Conservation (phyloP, 73 alveolate species). For the Loxodes magnus region DNA sequence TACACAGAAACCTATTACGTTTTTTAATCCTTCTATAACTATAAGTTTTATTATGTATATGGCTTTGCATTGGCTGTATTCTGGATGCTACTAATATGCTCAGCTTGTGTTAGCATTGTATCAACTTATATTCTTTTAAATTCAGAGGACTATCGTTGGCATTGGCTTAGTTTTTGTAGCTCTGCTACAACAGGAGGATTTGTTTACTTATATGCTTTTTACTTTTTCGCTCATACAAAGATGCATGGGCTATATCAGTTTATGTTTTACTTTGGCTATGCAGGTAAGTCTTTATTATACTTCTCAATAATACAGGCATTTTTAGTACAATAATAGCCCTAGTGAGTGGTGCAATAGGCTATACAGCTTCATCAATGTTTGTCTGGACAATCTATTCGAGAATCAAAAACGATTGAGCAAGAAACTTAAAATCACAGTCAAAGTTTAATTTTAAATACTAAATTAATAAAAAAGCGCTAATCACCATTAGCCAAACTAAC, state of each 20-base stretch:
- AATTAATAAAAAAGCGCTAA: no score
- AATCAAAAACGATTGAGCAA: constrained; percentile 3
- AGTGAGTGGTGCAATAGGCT: constrained; percentile 11
- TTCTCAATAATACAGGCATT: no score
- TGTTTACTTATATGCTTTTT: constrained; percentile 7
- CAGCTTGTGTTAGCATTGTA: constrained; percentile 9
- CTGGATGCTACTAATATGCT: neutral
- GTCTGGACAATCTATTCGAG: constrained; percentile 4
- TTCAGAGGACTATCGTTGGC: constrained; percentile 15
- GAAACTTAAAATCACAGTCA: no score
- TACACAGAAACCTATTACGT: constrained; percentile 4
- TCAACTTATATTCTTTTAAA: constrained; percentile 8
- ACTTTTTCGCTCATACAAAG: constrained; percentile 2
- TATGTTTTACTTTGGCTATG: constrained; percentile 9
- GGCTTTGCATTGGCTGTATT: constrained; percentile 3
- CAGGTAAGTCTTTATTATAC: no score
- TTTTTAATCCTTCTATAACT: constrained; percentile 9
- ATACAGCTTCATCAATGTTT: constrained; percentile 3
- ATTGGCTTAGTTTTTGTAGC: constrained; percentile 5
- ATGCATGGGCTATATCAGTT: constrained; percentile 15
- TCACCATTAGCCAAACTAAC: no score
- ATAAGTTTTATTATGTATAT: constrained; percentile 12
- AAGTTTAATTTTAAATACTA: no score
- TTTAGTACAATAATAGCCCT: neutral
- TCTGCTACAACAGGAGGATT: constrained; percentile 1